A percentile compares a stretch with the other conserved stretches of the same genome.
phyloP scores from a whole-genome alignment of 1,284 basidiomycete species.

The Trichosporon coremiiforme region DNA sequence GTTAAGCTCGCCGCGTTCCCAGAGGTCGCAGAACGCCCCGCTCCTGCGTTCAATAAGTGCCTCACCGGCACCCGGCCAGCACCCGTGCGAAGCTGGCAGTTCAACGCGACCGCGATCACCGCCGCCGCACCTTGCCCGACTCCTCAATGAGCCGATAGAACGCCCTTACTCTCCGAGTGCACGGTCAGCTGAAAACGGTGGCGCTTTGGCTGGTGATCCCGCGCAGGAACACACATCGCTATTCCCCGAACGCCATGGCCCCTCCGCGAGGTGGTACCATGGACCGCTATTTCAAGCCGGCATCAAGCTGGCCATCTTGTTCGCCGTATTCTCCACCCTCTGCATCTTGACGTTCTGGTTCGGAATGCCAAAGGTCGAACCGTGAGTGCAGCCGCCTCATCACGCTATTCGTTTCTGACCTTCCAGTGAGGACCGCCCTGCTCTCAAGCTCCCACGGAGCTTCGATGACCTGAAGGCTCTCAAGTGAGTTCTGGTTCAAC shows the following conservation, averaged over 20 bases:
- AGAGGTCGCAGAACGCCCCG: neutral
- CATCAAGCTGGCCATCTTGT: slow-evolving; percentile 77
- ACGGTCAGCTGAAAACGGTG: slow-evolving; percentile 13
- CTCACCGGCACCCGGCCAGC: slow-evolving; percentile 4
- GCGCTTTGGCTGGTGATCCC: neutral
- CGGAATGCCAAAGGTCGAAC: slow-evolving; percentile 74
- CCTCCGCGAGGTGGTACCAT: slow-evolving; percentile 46
- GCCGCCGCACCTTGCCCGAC: slow-evolving; percentile 11
- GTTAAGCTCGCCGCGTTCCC: slow-evolving; percentile 1
- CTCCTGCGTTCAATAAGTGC: neutral
- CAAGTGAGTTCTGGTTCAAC: slow-evolving; percentile 58
- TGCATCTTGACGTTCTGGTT: slow-evolving; percentile 75
- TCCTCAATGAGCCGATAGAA: slow-evolving; percentile 1
- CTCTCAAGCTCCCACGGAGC: slow-evolving; percentile 76
- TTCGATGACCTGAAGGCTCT: slow-evolving; percentile 79
- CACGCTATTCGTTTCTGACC: neutral
- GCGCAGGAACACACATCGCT: slow-evolving; percentile 15
- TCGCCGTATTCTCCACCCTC: slow-evolving; percentile 67
- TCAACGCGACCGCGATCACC: neutral
- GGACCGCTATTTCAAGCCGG: slow-evolving; percentile 73
- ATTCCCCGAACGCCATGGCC: slow-evolving; percentile 17
- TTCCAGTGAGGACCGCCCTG: slow-evolving; percentile 68
- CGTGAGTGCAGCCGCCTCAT: slow-evolving; percentile 61
- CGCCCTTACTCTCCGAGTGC: slow-evolving; percentile 10
- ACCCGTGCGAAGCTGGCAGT: slow-evolving; percentile 12